Evolutionary conservation across 2,329 filamentous ascomycete genomes (phyloP).

Genomic region (Massarina eburnea): DNA sequence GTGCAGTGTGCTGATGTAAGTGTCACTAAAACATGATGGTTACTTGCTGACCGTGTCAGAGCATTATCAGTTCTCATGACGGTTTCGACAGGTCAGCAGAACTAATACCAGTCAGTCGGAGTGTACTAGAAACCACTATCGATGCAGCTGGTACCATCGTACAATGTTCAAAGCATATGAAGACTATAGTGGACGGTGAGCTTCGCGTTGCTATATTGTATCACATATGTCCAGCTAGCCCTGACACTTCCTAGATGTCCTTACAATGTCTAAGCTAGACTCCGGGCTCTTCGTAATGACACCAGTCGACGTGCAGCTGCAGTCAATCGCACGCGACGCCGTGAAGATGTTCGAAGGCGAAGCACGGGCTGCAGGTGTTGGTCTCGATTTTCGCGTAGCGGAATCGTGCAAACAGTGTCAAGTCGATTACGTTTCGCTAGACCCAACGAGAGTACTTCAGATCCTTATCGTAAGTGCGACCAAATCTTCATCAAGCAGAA

Average conservation of each 20-base stretch:
- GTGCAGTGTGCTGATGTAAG: slow-evolving; percentile 47
- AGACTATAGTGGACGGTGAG: slow-evolving; percentile 47
- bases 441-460: slow-evolving; percentile 46
- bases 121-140: slow-evolving; percentile 20
- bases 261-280: slow-evolving; percentile 50
- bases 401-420: slow-evolving; percentile 40
- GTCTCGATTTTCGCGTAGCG: slow-evolving; percentile 33
- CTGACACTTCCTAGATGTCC: slow-evolving; percentile 24
- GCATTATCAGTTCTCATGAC: slow-evolving; percentile 14
- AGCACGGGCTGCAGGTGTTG: slow-evolving; percentile 31
- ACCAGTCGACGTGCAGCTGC: slow-evolving; percentile 41
- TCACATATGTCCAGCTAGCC: no score
- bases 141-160: slow-evolving; percentile 47
- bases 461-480: slow-evolving; percentile 15
- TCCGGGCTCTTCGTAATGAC: slow-evolving; percentile 46
- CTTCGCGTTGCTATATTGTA: slow-evolving; percentile 6
- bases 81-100: not conserved
- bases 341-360: slow-evolving; percentile 44
- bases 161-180: slow-evolving; percentile 49
- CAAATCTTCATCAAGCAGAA: not conserved
- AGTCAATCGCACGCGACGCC: slow-evolving; percentile 33
- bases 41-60: slow-evolving; percentile 6
- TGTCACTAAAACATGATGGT: slow-evolving; percentile 23
- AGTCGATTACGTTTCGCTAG: slow-evolving; percentile 44
- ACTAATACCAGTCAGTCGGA: not conserved